Base-by-base conservation (phyloP, 139 green algal genomes). In the Yamagishiella unicocca region DNA sequence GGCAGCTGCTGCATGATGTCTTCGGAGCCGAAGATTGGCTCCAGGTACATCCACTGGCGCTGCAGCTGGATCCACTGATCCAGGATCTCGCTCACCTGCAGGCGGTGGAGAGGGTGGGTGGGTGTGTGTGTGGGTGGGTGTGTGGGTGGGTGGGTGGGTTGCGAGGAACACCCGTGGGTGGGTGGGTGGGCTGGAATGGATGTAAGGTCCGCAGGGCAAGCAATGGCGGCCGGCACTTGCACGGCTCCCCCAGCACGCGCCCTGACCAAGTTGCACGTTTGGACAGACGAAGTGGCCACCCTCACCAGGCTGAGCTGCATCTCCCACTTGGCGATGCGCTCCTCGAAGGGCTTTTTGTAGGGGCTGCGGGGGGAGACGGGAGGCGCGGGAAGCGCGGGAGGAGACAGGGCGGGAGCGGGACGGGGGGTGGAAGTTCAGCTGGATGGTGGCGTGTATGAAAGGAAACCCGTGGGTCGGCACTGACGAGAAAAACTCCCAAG, bases 1-100 rank as follows among this genome's bases (percentile, higher is more conserved):
- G 95, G 95, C 75, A 97, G 92, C 93, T 97, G 95, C 64, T 96
- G 87, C 93, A 95, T 93, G 88, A 98, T 98, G 90, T 97, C 96
- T 40, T 94, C 89, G 62, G 64, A 92, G 85, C 89, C 93, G 85
- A 98, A 98, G 72, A 98, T 97, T 54, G 96, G 96, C 92, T 97
- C 94, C 71, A 98, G 91, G 87, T 97, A 97, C 95, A 97, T 97
- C 95, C 95, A 98, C 55, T 88, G 74, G 8, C 93, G 89, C 92
- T 97, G 95, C 64, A 97, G 87, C 58, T 88, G 62, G 5, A 97
- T 84, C 95, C 95, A 97, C 87, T 96, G 93, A 31, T 97, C 94
- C 78, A 97, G 78, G 68, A 97, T 94, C 70, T 97, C 94, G 64
- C 87, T 92, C 3, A 90, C 92, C 72, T 80, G 40, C 8, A 6